A percentile compares a stretch with the other conserved stretches of the same genome.
Evolutionary conservation across 2,329 filamentous ascomycete genomes (phyloP).

Genomic region (Penicillium glabrum): DNA sequence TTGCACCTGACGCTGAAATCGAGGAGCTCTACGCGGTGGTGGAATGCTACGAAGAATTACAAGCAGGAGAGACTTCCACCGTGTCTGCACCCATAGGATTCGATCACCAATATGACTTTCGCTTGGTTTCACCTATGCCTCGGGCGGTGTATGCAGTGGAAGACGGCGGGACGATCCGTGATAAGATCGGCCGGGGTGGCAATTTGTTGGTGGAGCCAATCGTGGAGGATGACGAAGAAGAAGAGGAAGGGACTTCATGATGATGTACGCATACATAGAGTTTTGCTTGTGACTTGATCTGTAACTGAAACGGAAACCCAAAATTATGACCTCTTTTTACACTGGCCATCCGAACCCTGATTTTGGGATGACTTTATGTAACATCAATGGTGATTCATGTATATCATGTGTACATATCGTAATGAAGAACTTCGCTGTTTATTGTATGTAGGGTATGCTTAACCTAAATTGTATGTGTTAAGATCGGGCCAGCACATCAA

Average conservation of each 20-base stretch:
- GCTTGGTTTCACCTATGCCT: slow-evolving; percentile 81
- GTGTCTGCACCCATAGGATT: slow-evolving; percentile 64
- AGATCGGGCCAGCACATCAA: background rate
- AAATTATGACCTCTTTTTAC: background rate
- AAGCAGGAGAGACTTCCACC: slow-evolving; percentile 39
- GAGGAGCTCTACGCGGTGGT: slow-evolving; percentile 96
- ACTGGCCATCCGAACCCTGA: background rate
- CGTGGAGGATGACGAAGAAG: slow-evolving; percentile 55
- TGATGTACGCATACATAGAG: background rate
- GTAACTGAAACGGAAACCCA: background rate
- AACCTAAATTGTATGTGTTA: background rate
- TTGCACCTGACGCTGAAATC: slow-evolving; percentile 66
- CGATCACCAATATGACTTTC: slow-evolving; percentile 80
- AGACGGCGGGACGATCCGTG: slow-evolving; percentile 63
- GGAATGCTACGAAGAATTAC: slow-evolving; percentile 75
- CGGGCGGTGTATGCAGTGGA: slow-evolving; percentile 75
- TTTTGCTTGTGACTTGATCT: background rate
- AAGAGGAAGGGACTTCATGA: slow-evolving; percentile 24
- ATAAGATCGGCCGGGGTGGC: slow-evolving; percentile 76
- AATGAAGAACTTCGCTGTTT: too few relatives aligned
- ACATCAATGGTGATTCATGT: background rate
- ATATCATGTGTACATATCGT: background rate
- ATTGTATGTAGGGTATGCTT: too few relatives aligned
- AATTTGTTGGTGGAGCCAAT: slow-evolving; percentile 84
- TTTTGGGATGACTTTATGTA: background rate